phyloP scores from a whole-genome alignment of 1,284 basidiomycete species.

The Pseudozyma sp. region DNA sequence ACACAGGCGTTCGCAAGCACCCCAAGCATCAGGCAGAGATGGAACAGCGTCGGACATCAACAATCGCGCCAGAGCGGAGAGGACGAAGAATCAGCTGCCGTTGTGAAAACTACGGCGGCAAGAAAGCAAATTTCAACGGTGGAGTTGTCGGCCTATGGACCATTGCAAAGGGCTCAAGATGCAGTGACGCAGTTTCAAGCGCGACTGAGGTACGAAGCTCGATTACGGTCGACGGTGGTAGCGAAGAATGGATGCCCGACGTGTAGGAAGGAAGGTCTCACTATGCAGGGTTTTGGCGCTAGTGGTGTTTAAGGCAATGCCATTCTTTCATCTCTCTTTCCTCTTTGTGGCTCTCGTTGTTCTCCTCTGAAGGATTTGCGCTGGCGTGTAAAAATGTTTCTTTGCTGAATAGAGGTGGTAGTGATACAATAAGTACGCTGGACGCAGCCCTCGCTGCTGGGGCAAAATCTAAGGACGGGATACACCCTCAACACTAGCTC shows the following conservation, averaged over 20 bases:
- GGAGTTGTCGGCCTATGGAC: slow-evolving; percentile 37
- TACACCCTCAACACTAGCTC: slow-evolving; percentile 14
- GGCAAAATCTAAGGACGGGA: background rate
- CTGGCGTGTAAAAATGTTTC: background rate
- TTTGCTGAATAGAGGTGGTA: background rate
- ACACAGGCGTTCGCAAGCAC: slow-evolving; percentile 39
- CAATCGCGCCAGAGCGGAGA: background rate
- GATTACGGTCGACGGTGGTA: slow-evolving; percentile 32
- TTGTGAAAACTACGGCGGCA: background rate
- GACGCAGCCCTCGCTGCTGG: background rate
- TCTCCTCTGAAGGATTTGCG: too few relatives aligned
- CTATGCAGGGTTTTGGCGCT: background rate
- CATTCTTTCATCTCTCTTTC: too few relatives aligned
- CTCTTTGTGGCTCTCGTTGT: too few relatives aligned
- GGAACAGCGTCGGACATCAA: slow-evolving; percentile 17
- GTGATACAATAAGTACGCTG: background rate
- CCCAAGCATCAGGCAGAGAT: slow-evolving; percentile 24
- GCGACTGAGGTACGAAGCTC: slow-evolving; percentile 41
- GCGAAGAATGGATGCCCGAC: slow-evolving; percentile 39
- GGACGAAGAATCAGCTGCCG: background rate
- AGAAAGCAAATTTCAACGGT: slow-evolving; percentile 13
- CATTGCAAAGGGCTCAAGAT: slow-evolving; percentile 27
- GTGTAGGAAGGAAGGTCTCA: slow-evolving; percentile 30
- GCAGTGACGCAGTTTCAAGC: slow-evolving; percentile 26
- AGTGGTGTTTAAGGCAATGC: too few relatives aligned